phyloP scores from a whole-genome alignment of 2,329 filamentous ascomycete species.

The Phyllosticta ampelicida region DNA sequence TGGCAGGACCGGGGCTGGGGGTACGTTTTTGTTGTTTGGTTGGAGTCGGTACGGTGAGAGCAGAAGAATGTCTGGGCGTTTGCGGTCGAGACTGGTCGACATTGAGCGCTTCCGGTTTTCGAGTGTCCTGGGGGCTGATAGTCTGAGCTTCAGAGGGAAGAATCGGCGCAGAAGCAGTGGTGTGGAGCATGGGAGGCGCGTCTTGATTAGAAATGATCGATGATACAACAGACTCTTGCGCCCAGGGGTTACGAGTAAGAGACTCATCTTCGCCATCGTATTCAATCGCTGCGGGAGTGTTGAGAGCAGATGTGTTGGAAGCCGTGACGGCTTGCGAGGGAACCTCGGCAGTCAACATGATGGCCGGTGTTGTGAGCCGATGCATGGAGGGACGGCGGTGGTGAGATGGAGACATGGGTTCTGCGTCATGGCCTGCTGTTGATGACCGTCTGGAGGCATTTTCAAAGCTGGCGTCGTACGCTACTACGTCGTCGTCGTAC shows the following conservation, averaged over 20 bases:
- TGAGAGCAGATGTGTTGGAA: neutral
- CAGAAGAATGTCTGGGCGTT: conserved; percentile 1
- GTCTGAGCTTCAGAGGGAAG: conserved; percentile 13
- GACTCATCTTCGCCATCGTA: neutral
- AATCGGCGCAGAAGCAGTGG: conserved; percentile 21
- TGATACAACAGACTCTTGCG: conserved; percentile 1
- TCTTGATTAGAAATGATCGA: neutral
- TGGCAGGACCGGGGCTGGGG: neutral
- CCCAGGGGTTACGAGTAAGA: conserved; percentile 9
- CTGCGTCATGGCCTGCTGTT: neutral
- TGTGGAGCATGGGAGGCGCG: conserved; percentile 17
- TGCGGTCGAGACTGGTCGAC: conserved; percentile 1
- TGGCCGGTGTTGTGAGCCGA: conserved; percentile 3
- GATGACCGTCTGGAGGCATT: neutral
- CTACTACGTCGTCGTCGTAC: conserved; percentile 5
- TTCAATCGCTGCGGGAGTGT: conserved; percentile 4
- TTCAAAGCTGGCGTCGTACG: neutral
- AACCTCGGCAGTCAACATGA: conserved; percentile 1
- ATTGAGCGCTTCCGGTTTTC: neutral
- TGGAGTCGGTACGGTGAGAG: neutral
- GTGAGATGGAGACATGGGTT: neutral
- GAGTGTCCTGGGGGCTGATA: neutral
- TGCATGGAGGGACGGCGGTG: conserved; percentile 5
- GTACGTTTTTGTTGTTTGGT: neutral
- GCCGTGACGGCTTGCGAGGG: conserved; percentile 7